phyloP scores from a whole-genome alignment of 176 grass and related monocot species.

The Carex littledalei region DNA sequence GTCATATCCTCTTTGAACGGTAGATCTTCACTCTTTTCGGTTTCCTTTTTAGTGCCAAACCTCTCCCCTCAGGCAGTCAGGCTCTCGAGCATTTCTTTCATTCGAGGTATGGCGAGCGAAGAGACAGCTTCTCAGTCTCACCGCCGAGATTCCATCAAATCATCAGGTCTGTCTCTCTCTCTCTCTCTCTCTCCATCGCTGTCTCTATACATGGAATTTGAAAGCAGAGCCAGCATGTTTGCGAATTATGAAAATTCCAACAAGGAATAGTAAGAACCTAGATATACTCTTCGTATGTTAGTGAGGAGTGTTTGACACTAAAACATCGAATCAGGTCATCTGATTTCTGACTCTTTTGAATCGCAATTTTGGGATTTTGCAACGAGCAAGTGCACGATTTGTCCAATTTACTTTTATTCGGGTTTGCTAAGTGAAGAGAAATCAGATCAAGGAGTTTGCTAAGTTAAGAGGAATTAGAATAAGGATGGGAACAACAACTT shows the following conservation, averaged over 20 bases:
- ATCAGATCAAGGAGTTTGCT: neutral
- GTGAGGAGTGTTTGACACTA: neutral
- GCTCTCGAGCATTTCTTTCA: neutral
- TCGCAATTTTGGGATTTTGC: neutral
- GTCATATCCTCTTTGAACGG: neutral
- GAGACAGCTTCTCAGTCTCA: neutral
- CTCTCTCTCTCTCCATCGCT: neutral
- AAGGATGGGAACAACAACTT: neutral
- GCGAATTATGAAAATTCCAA: neutral
- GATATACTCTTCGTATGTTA: neutral
- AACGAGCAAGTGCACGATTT: neutral
- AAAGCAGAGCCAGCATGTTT: neutral
- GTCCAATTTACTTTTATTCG: neutral
- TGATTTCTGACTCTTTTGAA: neutral
- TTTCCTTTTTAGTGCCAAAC: neutral
- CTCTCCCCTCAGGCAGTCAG: neutral
- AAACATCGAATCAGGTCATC: neutral
- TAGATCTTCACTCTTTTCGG: neutral
- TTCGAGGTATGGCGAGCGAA: slow-evolving; percentile 9
- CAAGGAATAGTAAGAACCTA: neutral
- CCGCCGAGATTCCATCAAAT: slow-evolving; percentile 16
- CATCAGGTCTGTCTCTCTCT: slow-evolving; percentile 19
- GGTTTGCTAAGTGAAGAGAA: neutral
- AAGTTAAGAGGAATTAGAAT: neutral
- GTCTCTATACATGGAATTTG: neutral